Percentiles rank a stretch among this genome's conserved stretches.
phyloP scores from a whole-genome alignment of 192 early-diverging fungal species.

The Phlyctochytrium planicorne region DNA sequence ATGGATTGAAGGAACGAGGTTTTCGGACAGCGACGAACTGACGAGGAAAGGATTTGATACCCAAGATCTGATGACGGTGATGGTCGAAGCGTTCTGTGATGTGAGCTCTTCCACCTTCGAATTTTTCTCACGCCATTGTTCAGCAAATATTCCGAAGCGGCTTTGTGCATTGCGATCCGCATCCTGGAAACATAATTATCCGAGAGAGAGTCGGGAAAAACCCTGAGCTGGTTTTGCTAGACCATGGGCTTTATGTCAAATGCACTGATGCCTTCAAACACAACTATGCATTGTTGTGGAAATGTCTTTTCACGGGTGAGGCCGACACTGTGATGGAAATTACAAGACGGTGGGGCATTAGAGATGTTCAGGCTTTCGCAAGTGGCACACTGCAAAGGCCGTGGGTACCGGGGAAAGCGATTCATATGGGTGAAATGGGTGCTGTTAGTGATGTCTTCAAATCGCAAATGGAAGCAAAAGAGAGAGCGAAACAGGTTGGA shows the following conservation, averaged over 20 bases:
- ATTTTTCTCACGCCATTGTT: slow-evolving; percentile 3
- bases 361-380: slow-evolving; percentile 69
- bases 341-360: slow-evolving; percentile 71
- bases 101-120: slow-evolving; percentile 22
- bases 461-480: slow-evolving; percentile 74
- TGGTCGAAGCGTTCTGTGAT: slow-evolving; percentile 77
- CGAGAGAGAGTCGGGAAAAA: slow-evolving; percentile 38
- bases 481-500: slow-evolving; percentile 52
- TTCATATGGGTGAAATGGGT: slow-evolving; percentile 36
- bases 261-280: slow-evolving; percentile 66
- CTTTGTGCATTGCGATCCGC: slow-evolving; percentile 89
- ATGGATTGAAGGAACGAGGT: slow-evolving; percentile 82
- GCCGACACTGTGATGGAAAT: slow-evolving; percentile 61
- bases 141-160: slow-evolving; percentile 84
- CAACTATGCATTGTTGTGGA: slow-evolving; percentile 86
- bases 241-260: slow-evolving; percentile 90
- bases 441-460: slow-evolving; percentile 60
- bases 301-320: slow-evolving; percentile 75
- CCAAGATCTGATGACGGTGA: slow-evolving; percentile 59
- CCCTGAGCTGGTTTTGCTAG: slow-evolving; percentile 77
- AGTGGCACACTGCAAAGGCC: slow-evolving; percentile 67
- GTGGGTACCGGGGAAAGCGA: slow-evolving; percentile 52
- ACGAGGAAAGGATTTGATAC: slow-evolving; percentile 16
- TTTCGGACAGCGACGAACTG: slow-evolving; percentile 61
- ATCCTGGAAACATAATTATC: slow-evolving; percentile 72